Conservation (phyloP, 148 eudicot genomes). For the Rhododendron henanense region DNA sequence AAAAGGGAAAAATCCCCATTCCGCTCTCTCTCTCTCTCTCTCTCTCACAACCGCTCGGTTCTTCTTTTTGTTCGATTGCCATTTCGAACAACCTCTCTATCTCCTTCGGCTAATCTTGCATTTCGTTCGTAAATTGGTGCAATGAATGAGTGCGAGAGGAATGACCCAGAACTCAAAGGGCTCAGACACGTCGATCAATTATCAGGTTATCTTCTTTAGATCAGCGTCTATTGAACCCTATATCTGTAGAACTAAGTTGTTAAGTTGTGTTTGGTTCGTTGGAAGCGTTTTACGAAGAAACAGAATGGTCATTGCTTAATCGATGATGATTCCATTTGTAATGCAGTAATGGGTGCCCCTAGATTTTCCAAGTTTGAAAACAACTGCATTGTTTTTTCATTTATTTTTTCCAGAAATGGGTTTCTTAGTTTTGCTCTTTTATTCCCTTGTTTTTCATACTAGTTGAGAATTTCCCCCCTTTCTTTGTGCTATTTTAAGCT, state of each 20-base stretch:
- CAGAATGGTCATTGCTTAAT: neutral
- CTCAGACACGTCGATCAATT: slow-evolving; percentile 5
- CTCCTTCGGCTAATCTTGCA: neutral
- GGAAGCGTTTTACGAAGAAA: neutral
- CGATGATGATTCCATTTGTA: neutral
- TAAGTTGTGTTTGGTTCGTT: neutral
- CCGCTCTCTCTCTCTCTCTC: neutral
- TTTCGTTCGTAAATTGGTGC: neutral
- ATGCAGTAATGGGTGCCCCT: neutral
- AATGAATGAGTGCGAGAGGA: slow-evolving; percentile 11
- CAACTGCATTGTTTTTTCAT: neutral
- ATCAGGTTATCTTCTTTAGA: slow-evolving; percentile 8
- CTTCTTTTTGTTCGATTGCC: neutral
- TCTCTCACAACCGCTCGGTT: slow-evolving; percentile 1
- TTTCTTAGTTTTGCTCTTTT: neutral
- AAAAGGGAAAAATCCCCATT: neutral
- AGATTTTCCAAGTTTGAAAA: neutral
- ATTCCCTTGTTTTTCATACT: neutral
- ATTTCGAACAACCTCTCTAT: neutral
- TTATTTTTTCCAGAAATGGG: neutral
- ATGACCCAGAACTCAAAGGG: slow-evolving; percentile 2
- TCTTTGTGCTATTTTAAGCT: neutral
- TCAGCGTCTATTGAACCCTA: neutral
- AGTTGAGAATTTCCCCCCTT: neutral
- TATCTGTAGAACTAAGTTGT: neutral